Evolutionary conservation across 2,329 filamentous ascomycete genomes (phyloP), one percentile per base, ranked within the genome.

Genomic region (Epichloe sibirici): DNA sequence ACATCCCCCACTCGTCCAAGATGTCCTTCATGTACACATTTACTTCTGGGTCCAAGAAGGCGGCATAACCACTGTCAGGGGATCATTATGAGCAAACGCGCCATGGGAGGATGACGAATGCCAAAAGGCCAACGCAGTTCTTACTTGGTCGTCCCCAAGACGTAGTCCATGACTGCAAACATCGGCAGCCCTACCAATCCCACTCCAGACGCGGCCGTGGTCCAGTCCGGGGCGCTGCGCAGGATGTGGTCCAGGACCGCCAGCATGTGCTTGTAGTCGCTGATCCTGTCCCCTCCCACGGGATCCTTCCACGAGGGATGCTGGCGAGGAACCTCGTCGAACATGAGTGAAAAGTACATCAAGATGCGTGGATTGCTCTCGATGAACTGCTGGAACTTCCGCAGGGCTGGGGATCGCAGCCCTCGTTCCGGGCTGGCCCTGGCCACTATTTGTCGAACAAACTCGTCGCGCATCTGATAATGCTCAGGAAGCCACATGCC

Each of bases 291-390:
- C 9, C 43, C 43, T n/a, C 43, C 7, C 23, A 7, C 11, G 1
- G 43, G 43, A 21, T 45, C 43, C 21, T 5, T 31, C 43, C 43
- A 31, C 9, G 23, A 9, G 2, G 43, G 25, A 28, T 45, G 23
- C 6, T 31, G 23, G 4, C 12, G 8, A 12, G 43, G 21, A 4
- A 31, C 71, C 66, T 88, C 80, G 31, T 77, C 71, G 66, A 84
- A 87, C 84, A 88, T 88, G 56, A 75, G 70, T n/a, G 70, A 69
- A 60, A 86, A 79, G 62, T 82, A 78, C 74, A 87, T 81, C 68
- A 79, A 83, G 31, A 87, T 69, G 28, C 81, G 74, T 1, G 81
- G 70, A 56, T 80, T 80, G 31, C 65, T 65, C 62, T 88, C 83
- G 56, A 88, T 86, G 21, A 86, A 67, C 1, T 76, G 64, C 60